A percentile compares a stretch with the other conserved stretches of the same genome.
These are phyloP conservation scores for Cordyceps cicadae DNA, from an alignment of 2,329 filamentous ascomycete genomes.

Conservation along the genomic window DNA sequence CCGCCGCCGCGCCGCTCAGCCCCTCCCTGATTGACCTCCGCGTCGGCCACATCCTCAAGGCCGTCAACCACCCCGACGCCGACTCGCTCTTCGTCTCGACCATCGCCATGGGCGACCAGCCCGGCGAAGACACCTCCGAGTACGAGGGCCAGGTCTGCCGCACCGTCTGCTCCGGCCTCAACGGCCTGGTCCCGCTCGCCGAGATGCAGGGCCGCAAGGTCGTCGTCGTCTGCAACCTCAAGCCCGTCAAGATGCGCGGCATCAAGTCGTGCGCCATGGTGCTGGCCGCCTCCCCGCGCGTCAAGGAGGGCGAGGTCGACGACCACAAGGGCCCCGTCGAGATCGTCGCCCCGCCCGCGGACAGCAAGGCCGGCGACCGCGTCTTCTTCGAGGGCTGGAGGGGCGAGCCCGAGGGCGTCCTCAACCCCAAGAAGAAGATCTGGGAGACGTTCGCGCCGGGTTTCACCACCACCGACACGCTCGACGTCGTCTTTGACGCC, in stretches of 20 bases:
- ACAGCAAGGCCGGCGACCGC: conserved; percentile 71
- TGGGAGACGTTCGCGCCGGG: conserved; percentile 97
- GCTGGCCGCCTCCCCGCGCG: conserved; percentile 78
- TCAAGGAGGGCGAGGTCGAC: conserved; percentile 73
- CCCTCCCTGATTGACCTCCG: conserved; percentile 87
- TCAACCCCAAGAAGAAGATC: conserved; percentile 99
- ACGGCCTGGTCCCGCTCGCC: conserved; percentile 82
- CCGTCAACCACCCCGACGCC: conserved; percentile 89
- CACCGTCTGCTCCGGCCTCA: conserved; percentile 94
- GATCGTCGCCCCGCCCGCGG: conserved; percentile 75
- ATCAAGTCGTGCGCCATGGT: conserved; percentile 78
- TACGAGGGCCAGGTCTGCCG: conserved; percentile 86
- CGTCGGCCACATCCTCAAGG: conserved; percentile 95
- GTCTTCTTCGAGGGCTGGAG: conserved; percentile 93
- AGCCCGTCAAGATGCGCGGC: conserved; percentile 98
- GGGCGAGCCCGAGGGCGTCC: conserved; percentile 81
- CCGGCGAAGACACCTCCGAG: conserved; percentile 83
- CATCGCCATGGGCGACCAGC: conserved; percentile 84
- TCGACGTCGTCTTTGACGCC: conserved; percentile 84
- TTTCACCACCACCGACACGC: conserved; percentile 75
- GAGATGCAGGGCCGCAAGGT: conserved; percentile 97
- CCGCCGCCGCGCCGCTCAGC: conserved; percentile 66
- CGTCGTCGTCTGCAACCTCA: conserved; percentile 92
- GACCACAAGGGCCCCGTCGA: conserved; percentile 88
- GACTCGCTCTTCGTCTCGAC: conserved; percentile 94